phyloP scores from a whole-genome alignment of 768 basidiomycete genomes.

The Amanita pallidorosea region DNA sequence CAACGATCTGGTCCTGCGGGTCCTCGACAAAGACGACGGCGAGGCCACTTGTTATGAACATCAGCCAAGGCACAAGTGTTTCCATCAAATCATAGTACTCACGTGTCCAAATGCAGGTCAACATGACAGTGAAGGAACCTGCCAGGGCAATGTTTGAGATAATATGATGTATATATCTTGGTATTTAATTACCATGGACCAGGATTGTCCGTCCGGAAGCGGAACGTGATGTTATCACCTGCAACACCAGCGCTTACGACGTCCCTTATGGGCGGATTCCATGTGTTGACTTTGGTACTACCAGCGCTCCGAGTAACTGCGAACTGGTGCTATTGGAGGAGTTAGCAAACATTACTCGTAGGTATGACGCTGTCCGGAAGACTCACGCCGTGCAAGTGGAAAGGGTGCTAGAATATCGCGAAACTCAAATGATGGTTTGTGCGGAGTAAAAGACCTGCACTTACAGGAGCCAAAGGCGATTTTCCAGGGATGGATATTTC shows the following conservation, averaged over 20 bases:
- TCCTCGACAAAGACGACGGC: slow-evolving; percentile 29
- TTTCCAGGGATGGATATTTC: slow-evolving; percentile 26
- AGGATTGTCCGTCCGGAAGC: slow-evolving; percentile 52
- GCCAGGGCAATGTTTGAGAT: slow-evolving; percentile 1
- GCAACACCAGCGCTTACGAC: slow-evolving; percentile 25
- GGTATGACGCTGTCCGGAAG: neutral
- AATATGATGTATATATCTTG: neutral
- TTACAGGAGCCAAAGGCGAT: slow-evolving; percentile 22
- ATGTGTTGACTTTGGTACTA: slow-evolving; percentile 22
- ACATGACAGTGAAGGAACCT: slow-evolving; percentile 14
- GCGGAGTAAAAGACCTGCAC: neutral
- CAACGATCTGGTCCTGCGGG: neutral
- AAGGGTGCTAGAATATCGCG: slow-evolving; percentile 24
- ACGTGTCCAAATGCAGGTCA: slow-evolving; percentile 30
- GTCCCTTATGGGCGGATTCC: slow-evolving; percentile 45
- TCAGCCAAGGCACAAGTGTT: neutral
- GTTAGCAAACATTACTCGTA: slow-evolving; percentile 2
- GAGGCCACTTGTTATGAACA: slow-evolving; percentile 16
- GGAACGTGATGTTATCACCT: slow-evolving; percentile 30
- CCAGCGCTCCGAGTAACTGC: slow-evolving; percentile 26
- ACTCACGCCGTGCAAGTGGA: slow-evolving; percentile 31
- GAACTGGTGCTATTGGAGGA: slow-evolving; percentile 24
- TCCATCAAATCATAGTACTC: slow-evolving; percentile 1
- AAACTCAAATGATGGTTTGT: neutral
- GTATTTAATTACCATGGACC: slow-evolving; percentile 35